Base-by-base conservation (phyloP, 2,329 filamentous ascomycete species). In the Diplodia scrobiculata region DNA sequence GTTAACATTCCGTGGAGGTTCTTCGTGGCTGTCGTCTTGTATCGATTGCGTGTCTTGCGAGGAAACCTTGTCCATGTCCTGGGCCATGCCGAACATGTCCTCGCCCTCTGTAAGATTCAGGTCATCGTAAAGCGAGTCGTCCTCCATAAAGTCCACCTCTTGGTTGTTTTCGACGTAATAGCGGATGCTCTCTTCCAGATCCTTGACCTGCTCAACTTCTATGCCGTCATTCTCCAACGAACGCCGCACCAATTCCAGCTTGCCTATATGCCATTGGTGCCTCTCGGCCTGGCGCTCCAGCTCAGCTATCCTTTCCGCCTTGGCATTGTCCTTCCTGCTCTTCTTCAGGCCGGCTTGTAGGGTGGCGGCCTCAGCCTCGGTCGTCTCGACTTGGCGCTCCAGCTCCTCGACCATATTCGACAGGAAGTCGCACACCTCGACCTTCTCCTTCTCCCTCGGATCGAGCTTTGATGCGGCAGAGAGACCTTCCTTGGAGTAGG, bases 401-500 rank as follows among this genome's bases (percentile, higher is more conserved):
- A 99, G 86, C 76, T 97, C 91, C 75, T 97, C 93, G 65, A 98
- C 92, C 86, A 91, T 92, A 67, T 82, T 86, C 68, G 88, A 88
- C 53, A 99, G 82, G 79, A 98, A 98, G 66, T 97, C 90, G 80
- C 89, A 87, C 34, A 91, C 85, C 73, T 98, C 94, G 68, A 91
- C 84, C 80, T 97, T 96, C 77, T 96, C 94, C 78, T 96, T 92
- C 78, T 98, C 95, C 77, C 93, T 96, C n/a, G 95, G 95, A 80
- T 99, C 95, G 70, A 98, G 85, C 79, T 96, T 96, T 60, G 92
- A 89, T 29, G 92, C 92, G 63, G 94, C 91, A 69, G 91, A 95
- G 70, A 99, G 82, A 52, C 95, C 95, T 80, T 98, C 95, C 83
- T 99, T 98, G 69, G 95, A 98, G 81, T 97, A 99, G 68, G 95